Evolutionary conservation across 1,284 basidiomycete species (phyloP).

Genomic region (Ustilago crameri): DNA sequence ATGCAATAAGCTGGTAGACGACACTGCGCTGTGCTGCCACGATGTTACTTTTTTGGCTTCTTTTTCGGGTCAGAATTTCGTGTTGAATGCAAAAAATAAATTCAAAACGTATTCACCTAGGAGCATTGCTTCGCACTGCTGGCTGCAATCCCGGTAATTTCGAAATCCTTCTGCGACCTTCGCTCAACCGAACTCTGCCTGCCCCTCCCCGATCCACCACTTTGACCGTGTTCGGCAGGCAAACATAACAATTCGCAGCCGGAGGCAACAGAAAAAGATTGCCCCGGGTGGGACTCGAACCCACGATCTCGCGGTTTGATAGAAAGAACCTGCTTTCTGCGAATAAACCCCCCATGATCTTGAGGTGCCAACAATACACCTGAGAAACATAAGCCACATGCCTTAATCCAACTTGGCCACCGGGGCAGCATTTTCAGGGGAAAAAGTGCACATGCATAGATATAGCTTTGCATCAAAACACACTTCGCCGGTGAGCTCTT

Average conservation of each 20-base stretch:
- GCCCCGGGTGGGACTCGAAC: slow-evolving; percentile 54
- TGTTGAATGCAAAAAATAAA: neutral
- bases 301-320: slow-evolving; percentile 51
- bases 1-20: no score
- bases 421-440: slow-evolving; percentile 47
- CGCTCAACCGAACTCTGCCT: slow-evolving; percentile 14
- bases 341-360: slow-evolving; percentile 33
- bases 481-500: no score
- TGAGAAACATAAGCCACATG: slow-evolving; percentile 54
- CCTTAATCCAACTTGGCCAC: slow-evolving; percentile 57
- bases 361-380: slow-evolving; percentile 5
- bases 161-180: slow-evolving; percentile 29
- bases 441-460: slow-evolving; percentile 16
- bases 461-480: no score
- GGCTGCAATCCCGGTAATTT: slow-evolving; percentile 2
- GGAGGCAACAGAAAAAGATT: slow-evolving; percentile 9
- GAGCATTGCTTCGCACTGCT: no score
- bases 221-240: no score
- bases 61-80: slow-evolving; percentile 6
- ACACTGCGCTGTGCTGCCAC: neutral
- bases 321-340: slow-evolving; percentile 26
- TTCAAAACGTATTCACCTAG: no score
- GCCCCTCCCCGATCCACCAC: no score
- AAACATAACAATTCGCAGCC: no score
- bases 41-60: neutral